Evolutionary conservation across 148 eudicot genomes (phyloP).

Genomic region (Dysphania ambrosioides): DNA sequence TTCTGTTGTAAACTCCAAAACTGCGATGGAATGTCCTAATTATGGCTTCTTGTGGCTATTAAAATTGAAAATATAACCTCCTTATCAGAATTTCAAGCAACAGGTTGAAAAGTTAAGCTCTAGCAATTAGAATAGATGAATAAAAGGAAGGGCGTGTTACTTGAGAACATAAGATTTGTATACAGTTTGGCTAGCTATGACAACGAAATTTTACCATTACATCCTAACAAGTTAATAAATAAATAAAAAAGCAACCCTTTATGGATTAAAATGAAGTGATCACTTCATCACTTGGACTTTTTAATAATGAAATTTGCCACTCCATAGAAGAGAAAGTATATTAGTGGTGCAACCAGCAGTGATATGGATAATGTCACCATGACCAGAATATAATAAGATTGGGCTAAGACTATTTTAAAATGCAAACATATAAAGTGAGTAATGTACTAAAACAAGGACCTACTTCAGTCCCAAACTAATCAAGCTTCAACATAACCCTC

Average conservation of each 20-base stretch:
- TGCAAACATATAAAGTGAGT: too few species aligned
- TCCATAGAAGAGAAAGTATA: background rate
- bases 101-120: background rate
- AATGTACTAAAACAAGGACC: background rate
- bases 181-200: background rate
- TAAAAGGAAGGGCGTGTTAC: background rate
- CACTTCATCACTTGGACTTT: background rate
- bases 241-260: background rate
- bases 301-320: background rate
- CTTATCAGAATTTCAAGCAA: constrained; percentile 5
- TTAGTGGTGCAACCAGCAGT: background rate
- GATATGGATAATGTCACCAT: background rate
- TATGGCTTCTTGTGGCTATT: constrained; percentile 42
- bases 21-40: constrained; percentile 35
- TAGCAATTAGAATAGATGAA: background rate
- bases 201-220: background rate
- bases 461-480: background rate
- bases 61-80: constrained; percentile 36
- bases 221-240: background rate
- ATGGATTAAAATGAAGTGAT: background rate
- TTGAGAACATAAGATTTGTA: background rate
- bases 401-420: too few species aligned
- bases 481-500: background rate
- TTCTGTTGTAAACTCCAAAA: constrained; percentile 38
- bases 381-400: background rate